These are phyloP conservation scores for Fragilaria crotonensis DNA, from an alignment of 108 stramenopile species.

Conservation along the genomic window DNA sequence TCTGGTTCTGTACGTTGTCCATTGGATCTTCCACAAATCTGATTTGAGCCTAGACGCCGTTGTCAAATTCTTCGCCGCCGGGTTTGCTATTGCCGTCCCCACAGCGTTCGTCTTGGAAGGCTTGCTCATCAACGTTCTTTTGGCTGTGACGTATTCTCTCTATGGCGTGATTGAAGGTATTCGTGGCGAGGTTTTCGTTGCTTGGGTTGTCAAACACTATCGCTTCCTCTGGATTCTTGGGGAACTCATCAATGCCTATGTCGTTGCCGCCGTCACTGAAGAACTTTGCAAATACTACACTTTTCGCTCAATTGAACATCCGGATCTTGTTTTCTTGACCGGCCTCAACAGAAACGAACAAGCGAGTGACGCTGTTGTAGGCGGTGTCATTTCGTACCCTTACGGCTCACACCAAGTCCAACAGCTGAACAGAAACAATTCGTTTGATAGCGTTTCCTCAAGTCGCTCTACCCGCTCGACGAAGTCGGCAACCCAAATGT, in stretches of 20 bases:
- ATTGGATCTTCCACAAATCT: slow-evolving; percentile 80
- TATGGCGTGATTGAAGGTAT: slow-evolving; percentile 36
- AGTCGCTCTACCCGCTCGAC: background rate
- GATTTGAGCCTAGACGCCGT: slow-evolving; percentile 86
- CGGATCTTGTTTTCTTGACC: slow-evolving; percentile 77
- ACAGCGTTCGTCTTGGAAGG: slow-evolving; percentile 72
- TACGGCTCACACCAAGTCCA: slow-evolving; percentile 49
- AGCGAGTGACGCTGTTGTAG: slow-evolving; percentile 46
- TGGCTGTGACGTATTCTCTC: slow-evolving; percentile 26
- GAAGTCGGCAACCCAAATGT: background rate
- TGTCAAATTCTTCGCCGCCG: slow-evolving; percentile 80
- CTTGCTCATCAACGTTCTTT: slow-evolving; percentile 45
- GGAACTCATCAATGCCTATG: slow-evolving; percentile 73
- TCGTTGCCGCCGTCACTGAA: slow-evolving; percentile 76
- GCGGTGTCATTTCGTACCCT: slow-evolving; percentile 68
- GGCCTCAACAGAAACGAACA: slow-evolving; percentile 58
- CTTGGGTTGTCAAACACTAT: slow-evolving; percentile 47
- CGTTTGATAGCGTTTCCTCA: background rate
- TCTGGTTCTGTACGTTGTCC: slow-evolving; percentile 63
- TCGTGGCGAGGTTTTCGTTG: slow-evolving; percentile 36
- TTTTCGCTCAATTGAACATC: slow-evolving; percentile 80
- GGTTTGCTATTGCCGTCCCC: slow-evolving; percentile 72
- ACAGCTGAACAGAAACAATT: slow-evolving; percentile 15
- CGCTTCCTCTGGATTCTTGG: slow-evolving; percentile 52
- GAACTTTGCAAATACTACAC: slow-evolving; percentile 88